A percentile compares a stretch with the other conserved stretches of the same genome.
These are phyloP conservation scores for Sanghuangporus weigelae DNA, from an alignment of 1,284 basidiomycete species.

Conservation along the genomic window DNA sequence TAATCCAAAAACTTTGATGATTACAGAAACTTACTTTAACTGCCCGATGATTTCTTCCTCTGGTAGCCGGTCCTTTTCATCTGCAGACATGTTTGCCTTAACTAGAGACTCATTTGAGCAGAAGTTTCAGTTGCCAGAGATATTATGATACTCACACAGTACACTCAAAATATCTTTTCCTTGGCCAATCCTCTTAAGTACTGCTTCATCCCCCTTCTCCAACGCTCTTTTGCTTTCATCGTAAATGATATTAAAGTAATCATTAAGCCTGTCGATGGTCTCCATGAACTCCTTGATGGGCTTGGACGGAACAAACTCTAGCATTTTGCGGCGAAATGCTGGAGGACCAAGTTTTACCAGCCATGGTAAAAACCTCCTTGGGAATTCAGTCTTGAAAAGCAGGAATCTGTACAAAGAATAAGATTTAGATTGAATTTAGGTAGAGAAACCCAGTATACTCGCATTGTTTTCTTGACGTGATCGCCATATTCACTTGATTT, in stretches of 20 bases:
- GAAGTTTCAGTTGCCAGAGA: too few species aligned
- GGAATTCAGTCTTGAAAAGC: slow-evolving; percentile 1
- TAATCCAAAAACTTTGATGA: not conserved
- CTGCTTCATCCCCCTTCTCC: slow-evolving; percentile 21
- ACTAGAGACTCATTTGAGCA: slow-evolving; percentile 22
- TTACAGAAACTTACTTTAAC: slow-evolving; percentile 12
- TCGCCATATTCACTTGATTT: slow-evolving; percentile 41
- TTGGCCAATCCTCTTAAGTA: slow-evolving; percentile 23
- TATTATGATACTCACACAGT: slow-evolving; percentile 26
- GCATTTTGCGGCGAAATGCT: slow-evolving; percentile 1
- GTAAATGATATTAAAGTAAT: slow-evolving; percentile 4
- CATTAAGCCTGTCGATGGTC: slow-evolving; percentile 8
- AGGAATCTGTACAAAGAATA: not conserved
- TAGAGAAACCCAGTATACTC: too few species aligned
- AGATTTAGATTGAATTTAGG: too few species aligned
- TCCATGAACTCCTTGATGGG: slow-evolving; percentile 24
- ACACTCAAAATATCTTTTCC: slow-evolving; percentile 31
- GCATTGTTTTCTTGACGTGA: slow-evolving; percentile 35
- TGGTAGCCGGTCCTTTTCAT: slow-evolving; percentile 25
- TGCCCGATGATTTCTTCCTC: slow-evolving; percentile 30
- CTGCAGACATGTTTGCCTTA: slow-evolving; percentile 25
- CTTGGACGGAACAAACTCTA: slow-evolving; percentile 26
- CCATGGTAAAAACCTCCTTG: slow-evolving; percentile 10
- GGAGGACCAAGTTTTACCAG: slow-evolving; percentile 11
- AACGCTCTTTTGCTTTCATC: slow-evolving; percentile 22